Percentiles rank a stretch among this genome's conserved stretches.
Conservation (phyloP, 163 green algal species). For the Prototheca cutis region DNA sequence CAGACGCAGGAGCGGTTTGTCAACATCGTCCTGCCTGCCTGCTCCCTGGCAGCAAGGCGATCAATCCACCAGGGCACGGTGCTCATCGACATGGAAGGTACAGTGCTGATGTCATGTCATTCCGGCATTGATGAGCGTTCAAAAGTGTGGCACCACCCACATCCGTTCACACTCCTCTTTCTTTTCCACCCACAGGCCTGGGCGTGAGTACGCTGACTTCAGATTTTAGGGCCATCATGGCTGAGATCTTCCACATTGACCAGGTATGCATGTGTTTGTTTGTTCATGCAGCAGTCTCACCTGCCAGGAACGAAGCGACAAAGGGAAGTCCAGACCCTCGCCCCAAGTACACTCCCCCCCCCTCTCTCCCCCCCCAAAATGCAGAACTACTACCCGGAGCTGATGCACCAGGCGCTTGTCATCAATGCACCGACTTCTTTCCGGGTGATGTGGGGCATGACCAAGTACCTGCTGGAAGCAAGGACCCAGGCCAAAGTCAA, state of each 20-base stretch:
- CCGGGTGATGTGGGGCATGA: constrained; percentile 64
- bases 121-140: no score
- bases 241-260: constrained; percentile 62
- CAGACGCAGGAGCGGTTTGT: constrained; percentile 77
- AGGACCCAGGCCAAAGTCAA: constrained; percentile 79
- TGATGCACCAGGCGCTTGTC: constrained; percentile 75
- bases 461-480: constrained; percentile 70
- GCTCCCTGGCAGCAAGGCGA: constrained; percentile 38
- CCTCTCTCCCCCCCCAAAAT: not conserved
- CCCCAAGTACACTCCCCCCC: no score
- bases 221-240: constrained; percentile 64
- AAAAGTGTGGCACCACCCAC: no score
- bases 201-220: constrained; percentile 62
- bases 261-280: no score
- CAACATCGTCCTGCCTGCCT: constrained; percentile 63
- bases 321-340: no score
- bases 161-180: not conserved
- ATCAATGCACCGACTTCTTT: constrained; percentile 72
- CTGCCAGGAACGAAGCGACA: no score
- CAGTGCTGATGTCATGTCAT: not conserved
- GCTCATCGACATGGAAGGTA: constrained; percentile 80
- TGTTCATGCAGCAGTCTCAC: not conserved
- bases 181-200: constrained; percentile 43
- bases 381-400: constrained; percentile 81
- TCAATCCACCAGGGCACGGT: constrained; percentile 67